Evolutionary conservation across 1,284 basidiomycete species (phyloP).

Genomic region (Tausonia pullulans): DNA sequence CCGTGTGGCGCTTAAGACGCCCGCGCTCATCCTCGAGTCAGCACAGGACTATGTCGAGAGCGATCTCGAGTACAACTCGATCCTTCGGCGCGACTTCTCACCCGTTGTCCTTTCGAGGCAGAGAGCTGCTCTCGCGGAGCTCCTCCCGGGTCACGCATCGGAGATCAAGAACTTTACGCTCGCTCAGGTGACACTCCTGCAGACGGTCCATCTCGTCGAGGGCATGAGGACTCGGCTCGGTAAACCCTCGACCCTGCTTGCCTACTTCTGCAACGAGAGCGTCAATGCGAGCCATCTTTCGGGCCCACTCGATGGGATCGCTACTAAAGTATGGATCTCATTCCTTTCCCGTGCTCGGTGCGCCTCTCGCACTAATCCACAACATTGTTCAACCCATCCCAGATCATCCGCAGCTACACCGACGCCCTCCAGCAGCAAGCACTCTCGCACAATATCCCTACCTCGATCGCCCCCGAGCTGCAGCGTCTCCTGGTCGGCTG

Average conservation of each 20-base stretch:
- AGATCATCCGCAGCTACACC: slow-evolving; percentile 5
- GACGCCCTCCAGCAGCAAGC: slow-evolving; percentile 32
- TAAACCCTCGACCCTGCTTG: slow-evolving; percentile 66
- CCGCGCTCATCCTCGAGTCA: slow-evolving; percentile 69
- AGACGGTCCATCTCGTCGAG: slow-evolving; percentile 83
- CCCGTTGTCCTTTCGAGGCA: slow-evolving; percentile 60
- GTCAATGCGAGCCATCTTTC: slow-evolving; percentile 61
- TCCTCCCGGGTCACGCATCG: slow-evolving; percentile 56
- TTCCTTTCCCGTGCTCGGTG: not conserved
- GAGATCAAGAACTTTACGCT: slow-evolving; percentile 68
- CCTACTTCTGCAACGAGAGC: slow-evolving; percentile 82
- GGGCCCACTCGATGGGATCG: slow-evolving; percentile 67
- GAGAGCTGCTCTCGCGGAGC: slow-evolving; percentile 49
- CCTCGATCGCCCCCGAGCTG: slow-evolving; percentile 61
- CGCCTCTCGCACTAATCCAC: not conserved
- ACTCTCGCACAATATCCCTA: slow-evolving; percentile 67
- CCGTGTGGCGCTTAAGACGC: slow-evolving; percentile 78
- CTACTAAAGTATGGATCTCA: slow-evolving; percentile 53
- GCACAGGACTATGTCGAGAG: slow-evolving; percentile 75
- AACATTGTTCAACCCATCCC: not conserved
- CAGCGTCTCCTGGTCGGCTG: slow-evolving; percentile 63
- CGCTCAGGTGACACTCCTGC: slow-evolving; percentile 75
- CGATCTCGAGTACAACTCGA: slow-evolving; percentile 86
- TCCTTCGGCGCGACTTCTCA: slow-evolving; percentile 78
- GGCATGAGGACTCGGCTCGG: slow-evolving; percentile 71